Conservation (phyloP, 192 early-diverging fungal genomes). For the Gryganskiella cystojenkinii region DNA sequence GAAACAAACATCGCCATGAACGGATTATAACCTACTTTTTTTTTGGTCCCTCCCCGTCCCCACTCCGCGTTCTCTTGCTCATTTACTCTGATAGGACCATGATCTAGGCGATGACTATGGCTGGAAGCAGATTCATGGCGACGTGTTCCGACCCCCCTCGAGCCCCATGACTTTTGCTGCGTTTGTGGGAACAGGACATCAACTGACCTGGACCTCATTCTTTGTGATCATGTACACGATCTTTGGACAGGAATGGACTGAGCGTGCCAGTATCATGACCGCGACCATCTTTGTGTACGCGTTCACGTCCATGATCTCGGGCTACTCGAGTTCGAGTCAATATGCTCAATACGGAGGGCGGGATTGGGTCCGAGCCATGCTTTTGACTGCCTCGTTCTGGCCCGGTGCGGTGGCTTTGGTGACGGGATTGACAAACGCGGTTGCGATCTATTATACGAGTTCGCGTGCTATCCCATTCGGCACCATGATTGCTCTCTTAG, state of each 20-base stretch:
- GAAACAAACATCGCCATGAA: too few relatives aligned
- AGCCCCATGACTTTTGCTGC: constrained; percentile 72
- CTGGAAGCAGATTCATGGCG: constrained; percentile 90
- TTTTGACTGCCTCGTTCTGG: constrained; percentile 76
- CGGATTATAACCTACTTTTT: neutral
- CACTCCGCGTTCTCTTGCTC: too few relatives aligned
- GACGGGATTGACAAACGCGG: constrained; percentile 71
- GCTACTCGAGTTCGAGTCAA: constrained; percentile 74
- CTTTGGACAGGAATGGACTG: constrained; percentile 66
- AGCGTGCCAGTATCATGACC: constrained; percentile 80
- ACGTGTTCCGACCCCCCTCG: constrained; percentile 82
- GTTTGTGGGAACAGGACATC: constrained; percentile 76
- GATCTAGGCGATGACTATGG: constrained; percentile 88
- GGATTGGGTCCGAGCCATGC: constrained; percentile 73
- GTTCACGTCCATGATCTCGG: constrained; percentile 72
- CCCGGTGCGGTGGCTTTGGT: constrained; percentile 67
- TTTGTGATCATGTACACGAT: constrained; percentile 69
- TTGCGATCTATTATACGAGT: constrained; percentile 78
- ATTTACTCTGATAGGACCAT: constrained; percentile 65
- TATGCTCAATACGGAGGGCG: constrained; percentile 76
- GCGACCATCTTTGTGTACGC: constrained; percentile 85
- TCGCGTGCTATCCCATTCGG: constrained; percentile 84
- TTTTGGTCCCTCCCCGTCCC: neutral
- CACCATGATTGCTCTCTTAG: constrained; percentile 73
- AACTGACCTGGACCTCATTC: constrained; percentile 59